Evolutionary conservation across 176 grass and related monocot genomes (phyloP).

Genomic region (Carex myosuroides): DNA sequence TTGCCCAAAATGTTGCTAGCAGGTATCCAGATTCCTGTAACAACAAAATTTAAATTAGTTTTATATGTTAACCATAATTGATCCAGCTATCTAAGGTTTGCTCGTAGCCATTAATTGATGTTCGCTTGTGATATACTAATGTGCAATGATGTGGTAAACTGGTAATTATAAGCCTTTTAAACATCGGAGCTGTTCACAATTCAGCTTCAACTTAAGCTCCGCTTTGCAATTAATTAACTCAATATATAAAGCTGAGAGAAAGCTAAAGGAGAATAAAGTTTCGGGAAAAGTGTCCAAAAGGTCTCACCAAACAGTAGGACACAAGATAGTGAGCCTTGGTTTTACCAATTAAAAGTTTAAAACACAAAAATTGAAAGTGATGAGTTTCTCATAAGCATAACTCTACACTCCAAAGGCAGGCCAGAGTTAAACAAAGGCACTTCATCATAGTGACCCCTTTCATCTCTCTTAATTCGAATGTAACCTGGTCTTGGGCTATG

Average conservation of each 20-base stretch:
- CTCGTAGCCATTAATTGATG: too few relatives aligned
- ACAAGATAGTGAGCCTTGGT: not conserved
- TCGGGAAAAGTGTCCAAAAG: not conserved
- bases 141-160: not conserved
- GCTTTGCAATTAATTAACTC: not conserved
- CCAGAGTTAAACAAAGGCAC: constrained; percentile 5
- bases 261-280: not conserved
- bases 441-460: not conserved
- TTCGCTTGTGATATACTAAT: too few relatives aligned
- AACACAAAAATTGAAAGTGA: not conserved
- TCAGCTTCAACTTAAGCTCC: not conserved
- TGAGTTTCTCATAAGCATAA: not conserved
- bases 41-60: not conserved
- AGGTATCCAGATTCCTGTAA: constrained; percentile 39
- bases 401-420: constrained; percentile 20
- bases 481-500: constrained; percentile 2
- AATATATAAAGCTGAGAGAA: not conserved
- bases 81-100: not conserved
- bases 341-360: not conserved
- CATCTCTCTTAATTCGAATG: not conserved
- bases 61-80: not conserved
- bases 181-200: not conserved
- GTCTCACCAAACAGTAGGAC: not conserved
- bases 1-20: constrained; percentile 51
- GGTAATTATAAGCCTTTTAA: not conserved